A percentile compares a stretch with the other conserved stretches of the same genome.
Conservation (phyloP, 1,284 basidiomycete species). For the Heterobasidion occidentale region DNA sequence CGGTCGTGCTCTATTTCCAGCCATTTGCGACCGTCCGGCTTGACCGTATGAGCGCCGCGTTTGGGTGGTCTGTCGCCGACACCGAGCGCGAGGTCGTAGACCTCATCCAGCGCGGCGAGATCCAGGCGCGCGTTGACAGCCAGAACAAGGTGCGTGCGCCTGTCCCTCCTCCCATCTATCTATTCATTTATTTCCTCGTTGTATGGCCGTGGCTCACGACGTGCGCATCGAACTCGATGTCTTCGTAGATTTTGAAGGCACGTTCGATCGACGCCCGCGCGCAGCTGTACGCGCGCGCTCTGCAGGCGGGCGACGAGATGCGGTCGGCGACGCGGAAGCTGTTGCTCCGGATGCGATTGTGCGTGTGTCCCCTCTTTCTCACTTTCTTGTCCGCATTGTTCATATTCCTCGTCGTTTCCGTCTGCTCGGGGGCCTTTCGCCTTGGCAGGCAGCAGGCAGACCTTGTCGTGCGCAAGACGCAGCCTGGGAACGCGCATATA, state of each 20-base stretch:
- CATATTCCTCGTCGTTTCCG: not conserved
- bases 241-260: constrained; percentile 60
- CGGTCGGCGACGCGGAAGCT: constrained; percentile 68
- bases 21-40: constrained; percentile 79
- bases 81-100: constrained; percentile 64
- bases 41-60: constrained; percentile 72
- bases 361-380: constrained; percentile 19
- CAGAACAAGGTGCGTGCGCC: constrained; percentile 55
- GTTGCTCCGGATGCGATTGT: constrained; percentile 71
- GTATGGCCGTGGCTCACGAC: too few species aligned
- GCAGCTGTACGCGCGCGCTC: constrained; percentile 64
- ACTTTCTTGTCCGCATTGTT: constrained; percentile 1
- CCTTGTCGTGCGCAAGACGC: constrained; percentile 31
- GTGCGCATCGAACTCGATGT: not conserved
- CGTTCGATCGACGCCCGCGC: constrained; percentile 68
- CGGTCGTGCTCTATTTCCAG: constrained; percentile 78
- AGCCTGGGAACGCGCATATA: not conserved
- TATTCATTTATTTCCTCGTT: not conserved
- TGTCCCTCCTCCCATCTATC: not conserved
- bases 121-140: constrained; percentile 75
- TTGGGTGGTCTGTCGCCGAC: constrained; percentile 70
- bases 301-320: constrained; percentile 64
- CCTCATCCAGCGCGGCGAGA: constrained; percentile 68
- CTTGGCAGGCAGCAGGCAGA: constrained; percentile 61
- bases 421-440: constrained; percentile 6